phyloP scores from a whole-genome alignment of 73 alveolate genomes.

The Effrenium voratum region DNA sequence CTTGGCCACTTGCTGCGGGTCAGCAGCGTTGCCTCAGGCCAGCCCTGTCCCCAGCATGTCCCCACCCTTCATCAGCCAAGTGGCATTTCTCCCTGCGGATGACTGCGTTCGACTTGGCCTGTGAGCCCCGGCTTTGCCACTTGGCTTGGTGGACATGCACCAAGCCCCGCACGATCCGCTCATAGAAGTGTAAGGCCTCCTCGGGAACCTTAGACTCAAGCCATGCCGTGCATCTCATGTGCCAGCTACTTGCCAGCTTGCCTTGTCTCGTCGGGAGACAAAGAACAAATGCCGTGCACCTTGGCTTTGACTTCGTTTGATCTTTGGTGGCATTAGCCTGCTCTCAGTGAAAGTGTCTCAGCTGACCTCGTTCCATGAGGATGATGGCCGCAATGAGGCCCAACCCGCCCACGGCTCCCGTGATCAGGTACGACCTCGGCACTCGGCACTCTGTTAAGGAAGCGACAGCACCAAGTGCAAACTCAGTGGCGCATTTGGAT shows the following conservation, averaged over 20 bases:
- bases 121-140: not conserved
- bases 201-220: conserved; percentile 26
- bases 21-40: conserved; percentile 46
- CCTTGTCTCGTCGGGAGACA: conserved; percentile 79
- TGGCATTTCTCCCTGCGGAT: conserved; percentile 67
- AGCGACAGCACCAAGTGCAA: not conserved
- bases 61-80: not conserved
- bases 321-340: no score
- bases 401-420: conserved; percentile 86
- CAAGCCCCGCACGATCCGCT: conserved; percentile 16
- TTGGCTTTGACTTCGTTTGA: no score
- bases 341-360: not conserved
- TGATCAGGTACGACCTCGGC: conserved; percentile 69
- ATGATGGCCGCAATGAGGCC: conserved; percentile 76
- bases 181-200: conserved; percentile 46
- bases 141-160: not conserved
- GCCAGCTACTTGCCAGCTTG: not conserved
- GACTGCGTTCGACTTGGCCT: conserved; percentile 46
- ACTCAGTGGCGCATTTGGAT: conserved; percentile 61
- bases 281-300: conserved; percentile 68
- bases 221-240: not conserved
- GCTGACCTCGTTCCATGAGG: conserved; percentile 54
- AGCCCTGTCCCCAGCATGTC: not conserved
- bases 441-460: not conserved
- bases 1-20: conserved; percentile 58